Evolutionary conservation across 2,329 filamentous ascomycete species (phyloP).

Genomic region (Lecanicillium sp.): DNA sequence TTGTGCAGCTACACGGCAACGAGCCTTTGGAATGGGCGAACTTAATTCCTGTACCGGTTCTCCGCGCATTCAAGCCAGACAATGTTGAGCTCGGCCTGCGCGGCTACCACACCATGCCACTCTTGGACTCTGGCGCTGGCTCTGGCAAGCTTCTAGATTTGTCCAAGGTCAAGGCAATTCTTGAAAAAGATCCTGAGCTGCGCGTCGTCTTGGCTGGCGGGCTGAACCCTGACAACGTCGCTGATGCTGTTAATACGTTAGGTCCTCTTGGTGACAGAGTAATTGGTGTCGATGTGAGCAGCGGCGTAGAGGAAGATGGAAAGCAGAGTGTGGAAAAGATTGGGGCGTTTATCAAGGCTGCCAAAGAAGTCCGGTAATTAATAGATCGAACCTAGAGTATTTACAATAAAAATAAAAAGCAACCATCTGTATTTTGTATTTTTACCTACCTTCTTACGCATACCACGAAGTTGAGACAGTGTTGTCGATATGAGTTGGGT

Average conservation of each 20-base stretch:
- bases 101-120: slow-evolving; percentile 74
- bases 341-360: slow-evolving; percentile 65
- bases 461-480: too few species aligned
- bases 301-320: slow-evolving; percentile 80
- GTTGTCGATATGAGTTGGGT: too few species aligned
- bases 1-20: slow-evolving; percentile 86
- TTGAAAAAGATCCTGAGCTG: slow-evolving; percentile 62
- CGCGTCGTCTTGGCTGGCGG: slow-evolving; percentile 79
- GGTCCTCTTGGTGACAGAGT: slow-evolving; percentile 55
- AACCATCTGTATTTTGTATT: not conserved
- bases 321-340: slow-evolving; percentile 78
- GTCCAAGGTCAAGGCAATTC: slow-evolving; percentile 54
- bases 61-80: slow-evolving; percentile 73
- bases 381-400: not conserved
- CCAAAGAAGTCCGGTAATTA: slow-evolving; percentile 49
- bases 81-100: slow-evolving; percentile 63
- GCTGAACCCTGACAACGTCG: slow-evolving; percentile 71
- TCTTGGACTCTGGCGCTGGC: slow-evolving; percentile 82
- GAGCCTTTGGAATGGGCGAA: slow-evolving; percentile 89
- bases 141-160: slow-evolving; percentile 73
- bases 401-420: not conserved
- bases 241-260: slow-evolving; percentile 52
- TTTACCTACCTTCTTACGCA: too few species aligned
- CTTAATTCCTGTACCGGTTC: slow-evolving; percentile 84
- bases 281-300: slow-evolving; percentile 85